Evolutionary conservation across 169 alveolate species (phyloP).

Genomic region (Perkinsus marinus): DNA sequence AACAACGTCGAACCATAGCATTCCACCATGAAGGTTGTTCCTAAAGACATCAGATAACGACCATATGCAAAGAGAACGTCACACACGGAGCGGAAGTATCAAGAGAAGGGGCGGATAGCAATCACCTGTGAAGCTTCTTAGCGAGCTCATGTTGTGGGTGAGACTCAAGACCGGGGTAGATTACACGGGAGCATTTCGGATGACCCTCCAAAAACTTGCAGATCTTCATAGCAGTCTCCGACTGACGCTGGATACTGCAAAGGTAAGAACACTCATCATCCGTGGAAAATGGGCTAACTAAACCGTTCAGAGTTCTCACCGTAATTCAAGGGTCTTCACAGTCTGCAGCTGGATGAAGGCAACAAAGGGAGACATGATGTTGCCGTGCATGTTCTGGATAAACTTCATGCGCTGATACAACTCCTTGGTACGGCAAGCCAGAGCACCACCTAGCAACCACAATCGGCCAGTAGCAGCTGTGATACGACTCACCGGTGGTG

Average conservation of each 20-base stretch:
- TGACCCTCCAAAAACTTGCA: constrained; percentile 32
- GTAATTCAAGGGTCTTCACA: constrained; percentile 28
- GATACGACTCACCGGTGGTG: not conserved
- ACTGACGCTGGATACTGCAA: constrained; percentile 23
- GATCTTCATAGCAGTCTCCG: constrained; percentile 35
- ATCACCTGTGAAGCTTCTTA: constrained; percentile 26
- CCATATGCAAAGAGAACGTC: no score
- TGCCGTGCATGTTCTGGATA: constrained; percentile 40
- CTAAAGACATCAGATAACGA: no score
- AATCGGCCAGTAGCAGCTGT: not conserved
- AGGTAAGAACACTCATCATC: no score
- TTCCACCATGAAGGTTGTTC: constrained; percentile 38
- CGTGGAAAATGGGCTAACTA: not conserved
- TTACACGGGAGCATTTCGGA: constrained; percentile 15
- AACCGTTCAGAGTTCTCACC: not conserved
- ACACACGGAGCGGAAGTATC: no score
- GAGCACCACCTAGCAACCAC: constrained; percentile 32
- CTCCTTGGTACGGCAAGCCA: constrained; percentile 16
- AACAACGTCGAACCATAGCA: constrained; percentile 37
- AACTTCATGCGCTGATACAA: constrained; percentile 21
- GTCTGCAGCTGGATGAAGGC: constrained; percentile 37
- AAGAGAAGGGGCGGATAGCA: not conserved
- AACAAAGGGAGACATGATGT: constrained; percentile 38
- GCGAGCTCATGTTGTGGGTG: constrained; percentile 46
- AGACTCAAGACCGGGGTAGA: constrained; percentile 41